Evolutionary conservation across 768 basidiomycete species (phyloP), one percentile per base, ranked within the genome.

Genomic region (Coprinopsis strossmayeri): DNA sequence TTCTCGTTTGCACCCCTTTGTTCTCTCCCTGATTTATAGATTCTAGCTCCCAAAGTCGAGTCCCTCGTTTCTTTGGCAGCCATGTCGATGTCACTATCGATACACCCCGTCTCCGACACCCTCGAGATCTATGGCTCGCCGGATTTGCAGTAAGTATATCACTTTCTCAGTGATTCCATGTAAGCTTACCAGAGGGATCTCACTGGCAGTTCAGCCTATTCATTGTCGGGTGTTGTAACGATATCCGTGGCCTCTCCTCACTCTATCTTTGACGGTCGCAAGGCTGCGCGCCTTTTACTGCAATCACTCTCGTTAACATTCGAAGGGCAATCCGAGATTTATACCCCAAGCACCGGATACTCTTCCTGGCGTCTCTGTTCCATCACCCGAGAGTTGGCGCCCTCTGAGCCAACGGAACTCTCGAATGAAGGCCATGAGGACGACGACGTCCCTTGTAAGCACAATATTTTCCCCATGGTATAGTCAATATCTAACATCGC

Each of bases 181-280:
- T n/a, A n/a, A n/a, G n/a, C n/a, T n/a, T n/a, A n/a, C n/a, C n/a
- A n/a, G n/a, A n/a, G n/a, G n/a, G n/a, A n/a, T n/a, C n/a, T n/a
- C n/a, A n/a, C n/a, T n/a, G n/a, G n/a, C n/a, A 96, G 92, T 50
- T 83, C 87, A 49, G 82, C 82, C 1, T 95, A 92, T 64, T 94
- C 93, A 9, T 74, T 96, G 38, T 85, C 91, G 7, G 93, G 92
- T 2, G 77, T 91, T 61, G 69, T 95, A 18, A 69, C 79, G 20
- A 67, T 95, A 46, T 73, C 80, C 0, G 56, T 93, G 26, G 69
- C 77, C 2, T 73, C 85, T 0, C 67, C 82, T 1, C 71, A 64
- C 45, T 78, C 78, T 10, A 58, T 84, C 21, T 81, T 86, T 53
- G 74, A 76, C 51, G 71, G 73, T 51, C 74, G 72, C 49, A 67